Conservation (phyloP, 768 basidiomycete genomes). For the Mycena venus region DNA sequence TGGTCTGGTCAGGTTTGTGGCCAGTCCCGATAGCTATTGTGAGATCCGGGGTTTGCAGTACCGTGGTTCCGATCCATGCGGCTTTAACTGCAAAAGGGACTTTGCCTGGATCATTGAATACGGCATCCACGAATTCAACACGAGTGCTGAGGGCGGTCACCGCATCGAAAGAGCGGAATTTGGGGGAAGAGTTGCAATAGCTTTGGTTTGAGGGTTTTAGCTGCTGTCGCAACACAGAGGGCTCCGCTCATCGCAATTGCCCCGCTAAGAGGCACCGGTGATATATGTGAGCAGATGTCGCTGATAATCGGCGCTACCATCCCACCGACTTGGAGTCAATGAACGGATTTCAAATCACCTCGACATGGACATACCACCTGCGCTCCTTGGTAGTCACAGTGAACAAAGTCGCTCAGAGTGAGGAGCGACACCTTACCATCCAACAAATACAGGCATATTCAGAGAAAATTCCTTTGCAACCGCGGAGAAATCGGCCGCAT, state of each 20-base stretch:
- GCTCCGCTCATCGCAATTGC: constrained; percentile 25
- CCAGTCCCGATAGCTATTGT: background rate
- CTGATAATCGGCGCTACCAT: constrained; percentile 1
- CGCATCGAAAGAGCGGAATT: constrained; percentile 17
- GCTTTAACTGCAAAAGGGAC: constrained; percentile 20
- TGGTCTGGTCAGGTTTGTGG: constrained; percentile 19
- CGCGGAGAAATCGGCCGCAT: constrained; percentile 35
- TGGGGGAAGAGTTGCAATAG: background rate
- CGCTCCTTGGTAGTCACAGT: constrained; percentile 19
- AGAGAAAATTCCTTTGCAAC: constrained; percentile 20
- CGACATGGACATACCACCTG: constrained; percentile 21
- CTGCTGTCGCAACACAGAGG: constrained; percentile 3
- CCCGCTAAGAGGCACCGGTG: constrained; percentile 25
- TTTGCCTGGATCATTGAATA: constrained; percentile 6
- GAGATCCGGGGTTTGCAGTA: background rate
- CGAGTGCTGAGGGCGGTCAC: constrained; percentile 15
- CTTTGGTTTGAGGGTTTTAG: constrained; percentile 18
- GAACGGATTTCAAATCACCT: background rate
- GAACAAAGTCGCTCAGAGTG: background rate
- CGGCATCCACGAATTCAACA: constrained; percentile 15
- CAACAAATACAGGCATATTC: constrained; percentile 29
- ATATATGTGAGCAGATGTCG: constrained; percentile 32
- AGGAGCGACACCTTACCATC: constrained; percentile 16
- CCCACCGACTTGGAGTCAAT: background rate
- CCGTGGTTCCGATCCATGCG: constrained; percentile 26